Conservation (phyloP, 2,329 filamentous ascomycete genomes). For the Monilinia vaccinii-corymbosi region DNA sequence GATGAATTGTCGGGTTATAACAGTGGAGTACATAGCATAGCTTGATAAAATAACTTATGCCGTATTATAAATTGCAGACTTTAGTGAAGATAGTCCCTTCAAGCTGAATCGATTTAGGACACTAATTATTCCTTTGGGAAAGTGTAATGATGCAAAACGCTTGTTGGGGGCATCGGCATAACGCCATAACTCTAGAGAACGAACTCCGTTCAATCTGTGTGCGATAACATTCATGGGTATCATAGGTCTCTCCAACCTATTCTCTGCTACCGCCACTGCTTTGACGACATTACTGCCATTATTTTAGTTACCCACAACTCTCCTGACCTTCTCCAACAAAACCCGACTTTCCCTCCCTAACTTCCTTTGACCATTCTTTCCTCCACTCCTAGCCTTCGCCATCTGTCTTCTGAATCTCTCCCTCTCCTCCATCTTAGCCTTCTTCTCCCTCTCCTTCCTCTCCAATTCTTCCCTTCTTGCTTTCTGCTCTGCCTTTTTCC, state of each 20-base stretch:
- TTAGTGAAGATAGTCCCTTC: neutral
- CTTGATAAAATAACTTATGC: neutral
- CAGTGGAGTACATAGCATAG: neutral
- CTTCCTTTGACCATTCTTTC: constrained; percentile 57
- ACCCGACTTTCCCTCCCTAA: constrained; percentile 60
- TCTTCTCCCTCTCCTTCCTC: constrained; percentile 42
- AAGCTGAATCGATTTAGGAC: neutral
- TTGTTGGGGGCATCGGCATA: neutral
- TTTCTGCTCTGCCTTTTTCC: constrained; percentile 47
- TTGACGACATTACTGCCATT: neutral
- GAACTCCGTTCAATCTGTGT: neutral
- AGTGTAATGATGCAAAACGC: neutral
- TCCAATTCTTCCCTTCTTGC: constrained; percentile 39
- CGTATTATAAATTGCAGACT: neutral
- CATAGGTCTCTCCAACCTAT: neutral
- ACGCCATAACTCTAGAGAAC: neutral
- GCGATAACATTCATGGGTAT: constrained; percentile 9
- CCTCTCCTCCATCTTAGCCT: constrained; percentile 52
- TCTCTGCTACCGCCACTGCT: neutral
- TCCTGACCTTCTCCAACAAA: constrained; percentile 54
- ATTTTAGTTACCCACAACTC: constrained; percentile 29
- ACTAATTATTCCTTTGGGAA: neutral
- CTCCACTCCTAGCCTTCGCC: constrained; percentile 38
- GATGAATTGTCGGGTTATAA: neutral
- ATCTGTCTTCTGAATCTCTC: constrained; percentile 41